phyloP scores from a whole-genome alignment of 257 asterid genomes.

The Echium plantagineum region DNA sequence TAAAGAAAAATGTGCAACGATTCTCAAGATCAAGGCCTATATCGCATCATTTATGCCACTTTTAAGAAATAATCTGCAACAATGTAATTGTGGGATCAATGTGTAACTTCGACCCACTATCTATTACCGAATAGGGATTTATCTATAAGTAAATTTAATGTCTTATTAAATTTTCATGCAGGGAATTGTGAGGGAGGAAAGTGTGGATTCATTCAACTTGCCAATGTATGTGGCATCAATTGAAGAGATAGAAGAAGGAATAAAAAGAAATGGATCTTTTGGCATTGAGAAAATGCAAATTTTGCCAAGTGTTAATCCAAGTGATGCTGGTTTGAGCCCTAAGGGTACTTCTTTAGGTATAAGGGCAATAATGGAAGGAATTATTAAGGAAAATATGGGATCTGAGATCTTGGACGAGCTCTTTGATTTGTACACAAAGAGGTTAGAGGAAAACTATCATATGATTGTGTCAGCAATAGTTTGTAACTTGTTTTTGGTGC shows the following conservation, averaged over 20 bases:
- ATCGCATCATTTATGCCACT: no score
- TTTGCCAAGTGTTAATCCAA: neutral
- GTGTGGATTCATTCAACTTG: constrained; percentile 39
- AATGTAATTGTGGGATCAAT: no score
- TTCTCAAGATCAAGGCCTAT: no score
- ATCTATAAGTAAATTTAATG: no score
- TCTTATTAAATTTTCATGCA: constrained; percentile 6
- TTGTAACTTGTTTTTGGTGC: neutral
- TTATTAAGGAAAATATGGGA: neutral
- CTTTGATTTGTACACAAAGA: neutral
- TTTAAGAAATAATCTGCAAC: no score
- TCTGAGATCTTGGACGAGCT: neutral
- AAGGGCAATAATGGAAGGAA: neutral
- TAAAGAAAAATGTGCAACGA: no score
- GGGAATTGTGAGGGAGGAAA: constrained; percentile 28
- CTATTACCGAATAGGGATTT: no score
- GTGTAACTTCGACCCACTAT: no score
- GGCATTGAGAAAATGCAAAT: constrained; percentile 28
- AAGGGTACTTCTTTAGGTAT: neutral
- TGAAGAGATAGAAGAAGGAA: constrained; percentile 25
- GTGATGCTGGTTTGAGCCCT: neutral
- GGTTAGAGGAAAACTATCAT: neutral
- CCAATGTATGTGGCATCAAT: constrained; percentile 31
- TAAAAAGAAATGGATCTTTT: constrained; percentile 22
- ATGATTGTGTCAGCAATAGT: neutral